Conservation (phyloP, 2,329 filamentous ascomycete species). For the Sclerotinia glacialis region DNA sequence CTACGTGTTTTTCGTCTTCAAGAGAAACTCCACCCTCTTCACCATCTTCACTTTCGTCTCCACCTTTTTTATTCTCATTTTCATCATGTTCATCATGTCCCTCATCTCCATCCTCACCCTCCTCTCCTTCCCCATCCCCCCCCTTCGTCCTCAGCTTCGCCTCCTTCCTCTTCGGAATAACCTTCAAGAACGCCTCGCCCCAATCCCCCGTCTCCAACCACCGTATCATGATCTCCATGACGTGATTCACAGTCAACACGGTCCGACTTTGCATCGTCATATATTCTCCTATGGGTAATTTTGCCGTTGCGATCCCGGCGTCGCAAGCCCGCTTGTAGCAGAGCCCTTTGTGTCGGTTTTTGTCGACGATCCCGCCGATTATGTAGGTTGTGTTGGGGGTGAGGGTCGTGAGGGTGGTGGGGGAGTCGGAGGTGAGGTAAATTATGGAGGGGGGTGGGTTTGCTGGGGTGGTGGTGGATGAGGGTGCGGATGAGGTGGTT, state of each 20-base stretch:
- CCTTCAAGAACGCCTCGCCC: slow-evolving; percentile 81
- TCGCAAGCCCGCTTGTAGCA: slow-evolving; percentile 80
- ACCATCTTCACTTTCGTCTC: slow-evolving; percentile 9
- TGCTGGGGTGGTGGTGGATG: slow-evolving; percentile 64
- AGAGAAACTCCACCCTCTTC: slow-evolving; percentile 12
- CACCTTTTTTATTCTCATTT: neutral
- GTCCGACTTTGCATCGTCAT: slow-evolving; percentile 85
- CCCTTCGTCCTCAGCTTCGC: slow-evolving; percentile 56
- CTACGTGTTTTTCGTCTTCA: neutral
- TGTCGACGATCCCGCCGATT: slow-evolving; percentile 90
- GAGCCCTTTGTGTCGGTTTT: slow-evolving; percentile 91
- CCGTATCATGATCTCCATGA: slow-evolving; percentile 91
- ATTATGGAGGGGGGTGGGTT: slow-evolving; percentile 51
- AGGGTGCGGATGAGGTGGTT: slow-evolving; percentile 81
- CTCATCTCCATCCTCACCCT: slow-evolving; percentile 34
- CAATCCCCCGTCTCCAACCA: slow-evolving; percentile 91
- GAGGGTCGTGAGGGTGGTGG: slow-evolving; percentile 75
- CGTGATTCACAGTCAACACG: slow-evolving; percentile 91
- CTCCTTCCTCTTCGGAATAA: slow-evolving; percentile 89
- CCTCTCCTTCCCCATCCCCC: slow-evolving; percentile 33
- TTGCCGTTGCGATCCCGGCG: slow-evolving; percentile 78
- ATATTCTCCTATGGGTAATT: slow-evolving; percentile 91
- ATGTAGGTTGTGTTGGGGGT: slow-evolving; percentile 90
- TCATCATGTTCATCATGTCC: slow-evolving; percentile 19
- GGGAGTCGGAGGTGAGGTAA: slow-evolving; percentile 91